A percentile compares a stretch with the other conserved stretches of the same genome.
phyloP scores from a whole-genome alignment of 1,139 yeast genomes.

The Taphrina wiesneri region DNA sequence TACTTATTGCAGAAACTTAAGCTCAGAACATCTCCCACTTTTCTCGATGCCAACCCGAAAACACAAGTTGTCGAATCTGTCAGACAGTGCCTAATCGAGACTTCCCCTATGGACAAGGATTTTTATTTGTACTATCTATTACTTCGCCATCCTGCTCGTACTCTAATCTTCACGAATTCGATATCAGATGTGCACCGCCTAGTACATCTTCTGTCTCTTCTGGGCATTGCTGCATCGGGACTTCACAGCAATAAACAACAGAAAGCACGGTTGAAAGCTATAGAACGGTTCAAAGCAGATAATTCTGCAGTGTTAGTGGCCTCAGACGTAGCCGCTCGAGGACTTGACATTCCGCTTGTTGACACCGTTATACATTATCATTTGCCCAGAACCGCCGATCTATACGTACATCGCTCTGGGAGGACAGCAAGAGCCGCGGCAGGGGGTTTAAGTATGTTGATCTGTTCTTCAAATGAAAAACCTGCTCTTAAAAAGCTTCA shows the following conservation, averaged over 20 bases:
- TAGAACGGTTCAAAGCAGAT: conserved; percentile 60
- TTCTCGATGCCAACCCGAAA: conserved; percentile 85
- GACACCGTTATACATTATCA: conserved; percentile 96
- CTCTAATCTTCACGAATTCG: conserved; percentile 89
- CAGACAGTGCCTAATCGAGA: conserved; percentile 85
- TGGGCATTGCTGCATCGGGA: conserved; percentile 72
- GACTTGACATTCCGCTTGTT: conserved; percentile 86
- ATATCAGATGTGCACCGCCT: conserved; percentile 89
- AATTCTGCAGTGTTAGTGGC: conserved; percentile 72
- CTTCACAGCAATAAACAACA: conserved; percentile 95
- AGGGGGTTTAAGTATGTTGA: conserved; percentile 89
- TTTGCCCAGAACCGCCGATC: conserved; percentile 90
- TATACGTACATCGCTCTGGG: conserved; percentile 94
- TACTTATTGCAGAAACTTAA: conserved; percentile 47
- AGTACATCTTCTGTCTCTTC: conserved; percentile 68
- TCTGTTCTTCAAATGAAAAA: conserved; percentile 85
- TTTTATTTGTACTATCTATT: conserved; percentile 84
- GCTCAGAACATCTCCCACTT: conserved; percentile 52
- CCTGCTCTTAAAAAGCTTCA: conserved; percentile 47
- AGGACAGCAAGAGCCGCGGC: conserved; percentile 96
- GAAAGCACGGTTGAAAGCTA: conserved; percentile 80
- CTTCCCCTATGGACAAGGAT: conserved; percentile 89
- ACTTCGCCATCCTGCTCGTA: conserved; percentile 81
- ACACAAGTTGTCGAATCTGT: conserved; percentile 74
- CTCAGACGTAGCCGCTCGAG: conserved; percentile 98